Base-by-base conservation (phyloP, 2,329 filamentous ascomycete genomes). In the Ceratocystis cacaofunesta region DNA sequence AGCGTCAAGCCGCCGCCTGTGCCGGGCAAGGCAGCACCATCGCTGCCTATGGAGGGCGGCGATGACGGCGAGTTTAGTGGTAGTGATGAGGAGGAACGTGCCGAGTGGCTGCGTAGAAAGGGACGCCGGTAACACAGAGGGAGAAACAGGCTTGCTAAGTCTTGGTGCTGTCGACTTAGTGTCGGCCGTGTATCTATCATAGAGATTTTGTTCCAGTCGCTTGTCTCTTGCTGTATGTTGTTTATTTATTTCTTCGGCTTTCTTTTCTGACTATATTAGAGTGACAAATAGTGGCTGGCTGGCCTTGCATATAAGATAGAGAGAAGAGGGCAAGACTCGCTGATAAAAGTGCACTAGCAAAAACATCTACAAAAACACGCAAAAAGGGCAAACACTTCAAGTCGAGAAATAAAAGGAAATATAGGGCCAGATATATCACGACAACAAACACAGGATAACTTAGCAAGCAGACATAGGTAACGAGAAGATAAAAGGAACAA, bases 41-140 rank as follows among this genome's bases (percentile, higher is more conserved):
- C 65, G n/a, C 65, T 62, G 25, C 25, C 61, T 36, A 43, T 71
- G 1, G 74, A 75, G 22, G 74, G 74, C 28, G 81, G 83, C 50
- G 80, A 82, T 2, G 80, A 83, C 67, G 83, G 78, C 48, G 83
- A 85, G 73, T 85, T 84, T 63, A 85, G 82, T 65, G 83, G 81
- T 25, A 86, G 83, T 69, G 84, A 86, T 68, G 82, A 85, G 8
- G 83, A 86, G 67, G 83, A 85, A 73, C 78, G 83, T 68, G 83
- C 80, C 19, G 82, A 83, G 75, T 84, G 80, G 78, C 82, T 85
- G 74, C 75, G 80, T 70, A 76, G 77, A 71, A 76, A 77, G 71
- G 65, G n/a, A 7, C 44, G 50, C n/a, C 62, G 62, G 65, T 67
- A 61, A 44, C 22, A 15, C 10, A 15, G 52, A 6, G 22, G 52